Evolutionary conservation across 495 filamentous ascomycete species (phyloP).

Genomic region (Paragyromitra xinjiangensis): DNA sequence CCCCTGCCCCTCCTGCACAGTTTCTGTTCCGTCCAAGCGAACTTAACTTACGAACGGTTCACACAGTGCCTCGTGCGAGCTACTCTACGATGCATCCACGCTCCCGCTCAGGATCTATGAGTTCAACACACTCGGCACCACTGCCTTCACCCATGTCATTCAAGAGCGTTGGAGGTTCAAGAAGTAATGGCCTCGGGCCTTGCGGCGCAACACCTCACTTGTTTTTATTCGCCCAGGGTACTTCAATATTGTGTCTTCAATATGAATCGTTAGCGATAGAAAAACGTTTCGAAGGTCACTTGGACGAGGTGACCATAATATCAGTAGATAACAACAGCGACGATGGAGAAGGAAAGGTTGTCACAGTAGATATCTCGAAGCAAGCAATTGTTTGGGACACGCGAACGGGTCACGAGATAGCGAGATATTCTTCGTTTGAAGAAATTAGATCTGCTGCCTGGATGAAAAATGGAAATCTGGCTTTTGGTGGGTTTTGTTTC

Average conservation of each 20-base stretch:
- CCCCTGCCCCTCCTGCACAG: slow-evolving; percentile 37
- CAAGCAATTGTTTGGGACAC: slow-evolving; percentile 98
- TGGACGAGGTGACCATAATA: slow-evolving; percentile 81
- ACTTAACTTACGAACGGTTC: slow-evolving; percentile 39
- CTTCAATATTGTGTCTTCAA: slow-evolving; percentile 62
- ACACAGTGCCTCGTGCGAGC: slow-evolving; percentile 42
- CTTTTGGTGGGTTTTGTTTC: slow-evolving; percentile 73
- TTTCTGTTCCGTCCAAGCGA: slow-evolving; percentile 38
- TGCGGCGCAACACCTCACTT: slow-evolving; percentile 54
- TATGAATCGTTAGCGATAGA: slow-evolving; percentile 93
- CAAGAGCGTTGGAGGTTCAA: slow-evolving; percentile 34
- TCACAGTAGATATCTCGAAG: slow-evolving; percentile 90
- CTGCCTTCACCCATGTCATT: slow-evolving; percentile 51
- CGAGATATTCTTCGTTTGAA: slow-evolving; percentile 90
- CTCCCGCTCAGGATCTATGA: slow-evolving; percentile 49
- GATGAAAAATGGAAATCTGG: slow-evolving; percentile 98
- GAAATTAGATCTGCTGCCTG: slow-evolving; percentile 83
- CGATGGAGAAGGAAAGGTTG: slow-evolving; percentile 82
- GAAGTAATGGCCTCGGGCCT: slow-evolving; percentile 46
- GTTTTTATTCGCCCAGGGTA: slow-evolving; percentile 55
- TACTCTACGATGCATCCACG: slow-evolving; percentile 52
- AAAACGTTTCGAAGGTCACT: slow-evolving; percentile 83
- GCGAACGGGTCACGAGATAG: slow-evolving; percentile 87
- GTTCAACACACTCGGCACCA: slow-evolving; percentile 44
- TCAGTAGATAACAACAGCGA: slow-evolving; percentile 94